phyloP scores from a whole-genome alignment of 345 rosid species.

The Brassica rapa region DNA sequence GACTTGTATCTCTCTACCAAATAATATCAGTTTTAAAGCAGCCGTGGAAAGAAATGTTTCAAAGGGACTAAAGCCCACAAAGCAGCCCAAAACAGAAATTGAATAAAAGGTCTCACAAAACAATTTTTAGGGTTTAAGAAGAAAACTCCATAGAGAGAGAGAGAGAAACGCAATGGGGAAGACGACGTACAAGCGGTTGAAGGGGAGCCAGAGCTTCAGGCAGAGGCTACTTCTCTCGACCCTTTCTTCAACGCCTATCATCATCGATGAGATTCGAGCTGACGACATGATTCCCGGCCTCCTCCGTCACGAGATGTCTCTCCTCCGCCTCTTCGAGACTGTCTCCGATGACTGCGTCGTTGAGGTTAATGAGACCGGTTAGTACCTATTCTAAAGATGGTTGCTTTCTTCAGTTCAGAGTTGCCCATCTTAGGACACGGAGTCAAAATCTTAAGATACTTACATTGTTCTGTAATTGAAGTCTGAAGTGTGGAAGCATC shows the following conservation, averaged over 20 bases:
- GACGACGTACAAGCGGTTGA: conserved; percentile 59
- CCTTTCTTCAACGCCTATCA: conserved; percentile 60
- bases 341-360: conserved; percentile 68
- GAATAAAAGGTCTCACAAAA: not conserved
- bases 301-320: conserved; percentile 72
- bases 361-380: conserved; percentile 83
- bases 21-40: no score
- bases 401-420: not conserved
- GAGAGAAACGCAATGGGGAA: conserved; percentile 51
- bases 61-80: not conserved
- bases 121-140: conserved; percentile 35
- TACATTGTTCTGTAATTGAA: not conserved
- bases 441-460: not conserved
- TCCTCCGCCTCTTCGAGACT: conserved; percentile 73
- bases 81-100: not conserved
- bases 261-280: conserved; percentile 69
- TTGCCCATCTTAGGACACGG: not conserved
- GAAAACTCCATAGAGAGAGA: not conserved
- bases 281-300: conserved; percentile 75
- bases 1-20: no score
- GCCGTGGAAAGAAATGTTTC: no score
- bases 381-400: not conserved
- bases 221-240: conserved; percentile 76
- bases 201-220: conserved; percentile 75
- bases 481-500: not conserved